Percentiles rank a stretch among this genome's conserved stretches.
Evolutionary conservation across 1,139 yeast species (phyloP).

Genomic region (Blastobotrys petasosporus): DNA sequence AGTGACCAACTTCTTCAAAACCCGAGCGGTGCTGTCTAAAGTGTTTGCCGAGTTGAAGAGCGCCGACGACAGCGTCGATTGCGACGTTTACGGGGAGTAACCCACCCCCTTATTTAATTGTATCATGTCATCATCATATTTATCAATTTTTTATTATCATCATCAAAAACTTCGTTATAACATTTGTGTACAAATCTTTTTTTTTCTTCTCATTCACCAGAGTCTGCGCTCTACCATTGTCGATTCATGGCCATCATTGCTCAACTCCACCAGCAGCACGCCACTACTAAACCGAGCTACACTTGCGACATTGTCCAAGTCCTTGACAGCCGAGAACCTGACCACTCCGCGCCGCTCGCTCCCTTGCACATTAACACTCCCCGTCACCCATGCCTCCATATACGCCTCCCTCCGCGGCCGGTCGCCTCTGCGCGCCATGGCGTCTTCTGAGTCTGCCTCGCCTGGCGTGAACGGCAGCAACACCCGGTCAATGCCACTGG

Average conservation of each 20-base stretch:
- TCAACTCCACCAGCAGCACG: conserved; percentile 3
- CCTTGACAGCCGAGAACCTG: conserved; percentile 19
- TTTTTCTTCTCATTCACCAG: conserved; percentile 8
- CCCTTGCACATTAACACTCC: conserved; percentile 14
- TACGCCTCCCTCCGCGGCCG: neutral
- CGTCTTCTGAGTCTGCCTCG: conserved; percentile 20
- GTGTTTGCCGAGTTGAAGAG: conserved; percentile 14
- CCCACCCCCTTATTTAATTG: neutral
- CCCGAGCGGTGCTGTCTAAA: conserved; percentile 51
- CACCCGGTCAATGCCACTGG: conserved; percentile 18
- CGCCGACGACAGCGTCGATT: neutral
- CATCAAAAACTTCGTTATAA: neutral
- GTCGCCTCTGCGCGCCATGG: conserved; percentile 13
- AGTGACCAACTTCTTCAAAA: conserved; percentile 67
- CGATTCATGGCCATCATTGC: conserved; percentile 1
- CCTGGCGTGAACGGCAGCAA: conserved; percentile 22
- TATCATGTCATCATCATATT: neutral
- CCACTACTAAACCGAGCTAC: conserved; percentile 17
- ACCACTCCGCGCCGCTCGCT: conserved; percentile 10
- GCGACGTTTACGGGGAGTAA: neutral
- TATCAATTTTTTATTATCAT: no score
- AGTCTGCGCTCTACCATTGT: conserved; percentile 4
- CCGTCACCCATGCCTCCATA: conserved; percentile 22
- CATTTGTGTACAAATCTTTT: neutral
- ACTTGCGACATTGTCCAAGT: conserved; percentile 19